These are phyloP conservation scores for Leishmania braziliensis DNA, from an alignment of 208 protist genomes.

Conservation along the genomic window DNA sequence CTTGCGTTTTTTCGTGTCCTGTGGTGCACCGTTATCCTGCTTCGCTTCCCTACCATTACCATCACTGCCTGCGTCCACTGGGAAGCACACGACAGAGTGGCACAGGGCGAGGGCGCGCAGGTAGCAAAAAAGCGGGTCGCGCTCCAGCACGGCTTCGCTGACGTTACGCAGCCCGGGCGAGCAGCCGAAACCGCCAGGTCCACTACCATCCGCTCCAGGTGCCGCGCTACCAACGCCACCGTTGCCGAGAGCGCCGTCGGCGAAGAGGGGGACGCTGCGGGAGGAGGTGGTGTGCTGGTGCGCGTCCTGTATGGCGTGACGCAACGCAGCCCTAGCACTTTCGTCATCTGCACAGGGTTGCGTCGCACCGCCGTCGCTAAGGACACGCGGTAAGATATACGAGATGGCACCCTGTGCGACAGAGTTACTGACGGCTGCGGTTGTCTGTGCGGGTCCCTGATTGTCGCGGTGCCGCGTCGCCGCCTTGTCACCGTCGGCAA, in stretches of 20 bases:
- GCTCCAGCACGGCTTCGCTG: slow-evolving; percentile 47
- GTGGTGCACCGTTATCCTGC: neutral
- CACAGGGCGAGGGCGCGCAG: slow-evolving; percentile 72
- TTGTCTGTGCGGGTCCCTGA: too few species aligned
- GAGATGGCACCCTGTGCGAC: neutral
- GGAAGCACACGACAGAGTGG: slow-evolving; percentile 85
- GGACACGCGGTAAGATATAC: neutral
- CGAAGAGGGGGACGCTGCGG: neutral
- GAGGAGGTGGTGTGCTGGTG: slow-evolving; percentile 1
- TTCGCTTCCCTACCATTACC: neutral
- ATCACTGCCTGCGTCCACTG: slow-evolving; percentile 9
- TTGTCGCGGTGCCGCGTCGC: too few species aligned
- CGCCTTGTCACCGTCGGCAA: neutral
- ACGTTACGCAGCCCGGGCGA: slow-evolving; percentile 14
- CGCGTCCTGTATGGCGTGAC: neutral
- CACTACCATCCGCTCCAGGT: neutral
- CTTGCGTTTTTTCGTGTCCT: neutral
- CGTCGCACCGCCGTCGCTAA: neutral
- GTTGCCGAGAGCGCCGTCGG: neutral
- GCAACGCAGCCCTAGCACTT: too few species aligned
- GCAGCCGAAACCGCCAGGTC: neutral
- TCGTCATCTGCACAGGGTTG: neutral
- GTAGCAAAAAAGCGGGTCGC: slow-evolving; percentile 59
- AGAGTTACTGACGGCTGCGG: neutral
- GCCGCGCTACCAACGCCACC: neutral